phyloP scores from a whole-genome alignment of 306 rosid genomes.

The Arachis stenosperma region DNA sequence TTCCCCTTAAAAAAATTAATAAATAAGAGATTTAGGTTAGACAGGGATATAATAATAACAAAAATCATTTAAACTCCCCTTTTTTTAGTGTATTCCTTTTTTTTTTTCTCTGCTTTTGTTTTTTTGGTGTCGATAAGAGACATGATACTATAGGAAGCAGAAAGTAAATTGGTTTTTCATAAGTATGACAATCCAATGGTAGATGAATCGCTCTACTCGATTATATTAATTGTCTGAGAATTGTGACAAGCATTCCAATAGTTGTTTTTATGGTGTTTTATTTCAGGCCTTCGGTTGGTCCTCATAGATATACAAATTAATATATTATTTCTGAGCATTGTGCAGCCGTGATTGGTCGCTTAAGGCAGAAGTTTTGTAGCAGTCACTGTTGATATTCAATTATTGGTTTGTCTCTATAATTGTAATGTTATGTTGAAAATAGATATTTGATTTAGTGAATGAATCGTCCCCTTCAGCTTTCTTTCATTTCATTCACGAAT shows the following conservation, averaged over 20 bases:
- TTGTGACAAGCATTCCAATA: neutral
- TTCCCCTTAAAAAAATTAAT: no score
- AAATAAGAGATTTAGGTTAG: no score
- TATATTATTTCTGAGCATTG: conserved; percentile 52
- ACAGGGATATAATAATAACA: no score
- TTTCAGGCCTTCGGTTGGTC: conserved; percentile 51
- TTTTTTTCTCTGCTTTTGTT: neutral
- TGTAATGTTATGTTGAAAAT: conserved; percentile 50
- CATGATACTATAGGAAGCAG: neutral
- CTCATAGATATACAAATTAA: conserved; percentile 45
- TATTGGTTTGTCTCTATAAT: conserved; percentile 44
- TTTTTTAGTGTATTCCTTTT: no score
- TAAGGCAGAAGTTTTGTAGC: conserved; percentile 54
- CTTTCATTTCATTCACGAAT: conserved; percentile 19
- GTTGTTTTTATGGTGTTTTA: neutral
- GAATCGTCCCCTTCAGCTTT: conserved; percentile 6
- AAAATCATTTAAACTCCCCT: no score
- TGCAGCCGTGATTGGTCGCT: conserved; percentile 51
- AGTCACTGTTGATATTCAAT: conserved; percentile 51
- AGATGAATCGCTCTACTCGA: neutral
- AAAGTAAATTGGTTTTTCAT: conserved; percentile 27
- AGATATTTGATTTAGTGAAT: conserved; percentile 43
- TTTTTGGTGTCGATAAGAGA: neutral
- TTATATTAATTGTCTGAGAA: neutral
- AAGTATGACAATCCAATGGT: neutral